Percentiles rank a stretch among this genome's conserved stretches.
Evolutionary conservation across 352 stramenopile species (phyloP).

Genomic region (Pythium brachiatum): DNA sequence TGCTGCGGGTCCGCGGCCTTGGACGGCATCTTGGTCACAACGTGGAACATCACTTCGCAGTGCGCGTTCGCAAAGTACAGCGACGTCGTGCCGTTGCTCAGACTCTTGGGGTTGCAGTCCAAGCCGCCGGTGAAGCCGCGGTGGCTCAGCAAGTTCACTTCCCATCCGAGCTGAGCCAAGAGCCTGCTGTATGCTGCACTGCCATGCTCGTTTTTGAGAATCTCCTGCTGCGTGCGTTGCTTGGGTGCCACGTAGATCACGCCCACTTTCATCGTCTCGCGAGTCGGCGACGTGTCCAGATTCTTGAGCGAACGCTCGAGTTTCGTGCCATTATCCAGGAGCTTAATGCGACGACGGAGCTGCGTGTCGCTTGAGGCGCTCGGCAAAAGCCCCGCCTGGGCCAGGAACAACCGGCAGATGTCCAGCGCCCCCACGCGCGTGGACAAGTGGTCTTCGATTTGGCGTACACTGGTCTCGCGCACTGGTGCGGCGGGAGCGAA

Average conservation of each 20-base stretch:
- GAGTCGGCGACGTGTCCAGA: constrained; percentile 79
- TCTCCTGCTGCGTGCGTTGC: constrained; percentile 76
- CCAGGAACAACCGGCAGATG: constrained; percentile 81
- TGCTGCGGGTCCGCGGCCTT: constrained; percentile 76
- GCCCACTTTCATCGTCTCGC: constrained; percentile 90
- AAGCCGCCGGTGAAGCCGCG: constrained; percentile 74
- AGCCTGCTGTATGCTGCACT: constrained; percentile 68
- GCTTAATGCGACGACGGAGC: constrained; percentile 56
- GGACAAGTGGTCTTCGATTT: constrained; percentile 34
- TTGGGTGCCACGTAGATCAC: constrained; percentile 81
- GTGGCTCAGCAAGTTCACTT: constrained; percentile 64
- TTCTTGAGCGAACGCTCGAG: constrained; percentile 80
- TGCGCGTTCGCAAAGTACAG: constrained; percentile 83
- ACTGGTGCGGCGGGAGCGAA: constrained; percentile 30
- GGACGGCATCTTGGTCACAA: constrained; percentile 87
- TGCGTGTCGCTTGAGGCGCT: constrained; percentile 56
- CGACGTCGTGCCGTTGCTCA: constrained; percentile 70
- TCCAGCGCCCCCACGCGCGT: constrained; percentile 67
- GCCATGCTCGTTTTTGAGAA: constrained; percentile 74
- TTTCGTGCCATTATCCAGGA: constrained; percentile 79
- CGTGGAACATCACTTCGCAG: constrained; percentile 86
- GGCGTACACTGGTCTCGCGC: constrained; percentile 38
- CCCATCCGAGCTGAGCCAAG: constrained; percentile 74
- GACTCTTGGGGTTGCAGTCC: constrained; percentile 76
- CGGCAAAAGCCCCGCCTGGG: constrained; percentile 65